These are phyloP conservation scores for Takashimella tepidaria DNA, from an alignment of 1,284 basidiomycete genomes.

Conservation along the genomic window DNA sequence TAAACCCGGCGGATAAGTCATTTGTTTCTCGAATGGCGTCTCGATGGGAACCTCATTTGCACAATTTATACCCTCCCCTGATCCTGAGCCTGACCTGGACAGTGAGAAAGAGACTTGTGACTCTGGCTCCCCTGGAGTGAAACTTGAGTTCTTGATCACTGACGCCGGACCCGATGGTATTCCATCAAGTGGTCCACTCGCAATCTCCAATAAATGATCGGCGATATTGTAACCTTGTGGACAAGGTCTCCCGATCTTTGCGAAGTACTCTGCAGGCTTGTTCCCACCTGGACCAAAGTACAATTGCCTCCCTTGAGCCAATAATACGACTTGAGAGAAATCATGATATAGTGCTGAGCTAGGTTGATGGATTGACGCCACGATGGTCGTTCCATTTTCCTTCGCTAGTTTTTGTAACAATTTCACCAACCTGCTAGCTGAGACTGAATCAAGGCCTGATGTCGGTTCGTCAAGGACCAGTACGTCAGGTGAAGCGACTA, in stretches of 20 bases:
- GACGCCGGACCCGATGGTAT: constrained; percentile 40
- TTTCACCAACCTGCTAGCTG: constrained; percentile 69
- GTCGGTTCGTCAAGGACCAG: constrained; percentile 64
- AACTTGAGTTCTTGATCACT: neutral
- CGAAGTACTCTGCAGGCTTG: constrained; percentile 62
- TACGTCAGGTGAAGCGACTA: constrained; percentile 60
- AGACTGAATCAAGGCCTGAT: constrained; percentile 74
- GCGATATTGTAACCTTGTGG: constrained; percentile 78
- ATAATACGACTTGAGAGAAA: constrained; percentile 73
- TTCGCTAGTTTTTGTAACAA: constrained; percentile 69
- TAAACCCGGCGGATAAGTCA: neutral
- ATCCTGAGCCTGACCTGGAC: neutral
- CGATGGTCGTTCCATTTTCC: constrained; percentile 66
- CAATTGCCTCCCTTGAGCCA: constrained; percentile 69
- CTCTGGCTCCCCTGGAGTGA: neutral
- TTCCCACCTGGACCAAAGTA: constrained; percentile 72
- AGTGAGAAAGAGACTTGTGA: neutral
- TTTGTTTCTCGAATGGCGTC: neutral
- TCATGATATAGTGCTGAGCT: constrained; percentile 74
- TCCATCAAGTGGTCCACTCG: constrained; percentile 54
- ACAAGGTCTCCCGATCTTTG: constrained; percentile 51
- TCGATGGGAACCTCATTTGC: neutral
- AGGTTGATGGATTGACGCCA: constrained; percentile 83
- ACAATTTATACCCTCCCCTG: no score
- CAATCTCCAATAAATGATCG: constrained; percentile 80